Base-by-base conservation (phyloP, 495 filamentous ascomycete genomes). In the Jackrogersella multiformis region DNA sequence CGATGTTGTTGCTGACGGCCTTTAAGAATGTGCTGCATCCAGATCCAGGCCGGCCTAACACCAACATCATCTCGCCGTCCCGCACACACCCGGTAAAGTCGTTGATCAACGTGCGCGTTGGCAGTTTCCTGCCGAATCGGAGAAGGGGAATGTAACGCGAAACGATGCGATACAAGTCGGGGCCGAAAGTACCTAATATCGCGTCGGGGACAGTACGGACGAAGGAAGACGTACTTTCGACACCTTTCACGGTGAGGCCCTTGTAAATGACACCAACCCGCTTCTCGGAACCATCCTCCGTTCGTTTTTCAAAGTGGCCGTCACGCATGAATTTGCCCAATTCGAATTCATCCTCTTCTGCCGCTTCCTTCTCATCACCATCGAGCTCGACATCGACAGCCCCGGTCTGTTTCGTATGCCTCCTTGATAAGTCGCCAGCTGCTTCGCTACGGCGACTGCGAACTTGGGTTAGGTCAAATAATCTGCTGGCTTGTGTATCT, bases 181-280 rank as follows among this genome's bases (percentile, higher is more conserved):
- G 92, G 0, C 92, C 92, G 74, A 96, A 94, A 0, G 90, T 93
- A 4, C 91, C 90, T n/a, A 92, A 56, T 51, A 96, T 84, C 4
- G 92, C 92, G 68, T 92, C 84, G 2, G 91, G 92, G 0, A 96
- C 79, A 0, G 91, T 92, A 15, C 87, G 86, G 15, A 91, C 90
- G 63, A 91, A 90, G 1, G 84, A 85, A 0, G 89, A 81, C 1
- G 86, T 87, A 7, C 86, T 86, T 55, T 87, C 84, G 7, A 89
- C 79, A 36, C 91, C 92, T 75, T 90, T 88, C 34, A 94, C 92
- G 0, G 85, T 91, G 34, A 94, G 80, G 71, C 91, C 82, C 78
- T 90, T 91, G 78, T 92, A 97, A 1, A 93, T 82, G 1, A 97
- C 90, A 2, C 93, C 93, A 18, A 96, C 86, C 69, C 90, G 92